Base-by-base conservation (phyloP, 768 basidiomycete genomes). In the Lenzites betulinus region DNA sequence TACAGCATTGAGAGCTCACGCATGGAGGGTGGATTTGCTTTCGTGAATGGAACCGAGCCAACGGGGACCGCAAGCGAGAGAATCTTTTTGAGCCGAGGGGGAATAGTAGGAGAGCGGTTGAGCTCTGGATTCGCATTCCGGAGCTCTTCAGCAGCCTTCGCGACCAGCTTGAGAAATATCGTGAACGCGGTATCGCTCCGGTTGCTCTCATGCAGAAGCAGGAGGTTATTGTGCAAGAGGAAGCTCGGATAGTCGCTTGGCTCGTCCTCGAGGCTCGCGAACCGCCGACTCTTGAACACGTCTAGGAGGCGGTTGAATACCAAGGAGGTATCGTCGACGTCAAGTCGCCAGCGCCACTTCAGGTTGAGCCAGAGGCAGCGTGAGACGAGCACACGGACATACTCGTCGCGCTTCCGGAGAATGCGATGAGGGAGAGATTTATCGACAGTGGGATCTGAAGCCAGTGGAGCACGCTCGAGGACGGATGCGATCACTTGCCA, bases 81-180 rank as follows among this genome's bases (percentile, higher is more conserved):
- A 9, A 95, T 74, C 65, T 93, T 90, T 69, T 84, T 86, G 68
- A 81, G 74, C 62, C 78, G 81, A 26, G 77, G 74, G 8, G 75
- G 73, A 15, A 79, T 54, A 52, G 54, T n/a, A 68, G 52, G 69
- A 64, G 49, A 13, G n/a, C 36, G 53, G 9, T 28, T 36, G 6
- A 30, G 20, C 74, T 73, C 11, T 63, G 70, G 28, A 7, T 53
- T 63, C 46, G 51, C 38, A 46, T 49, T 59, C 2, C 57, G 66
- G 23, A 74, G 64, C 59, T 76, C 74, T 13, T 77, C 72, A 1
- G 77, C 78, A 0, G 88, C 87, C 46, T 84, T 83, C n/a, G 88
- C 83, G 35, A 95, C 78, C 55, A 97, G 79, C 70, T 94, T 93
- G 46, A 96, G 77, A 69, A 94, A 91, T 7, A 91, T 70, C n/a